Percentiles rank a stretch among this genome's conserved stretches.
phyloP scores from a whole-genome alignment of 169 alveolate genomes.

The Plasmodium coatneyi region DNA sequence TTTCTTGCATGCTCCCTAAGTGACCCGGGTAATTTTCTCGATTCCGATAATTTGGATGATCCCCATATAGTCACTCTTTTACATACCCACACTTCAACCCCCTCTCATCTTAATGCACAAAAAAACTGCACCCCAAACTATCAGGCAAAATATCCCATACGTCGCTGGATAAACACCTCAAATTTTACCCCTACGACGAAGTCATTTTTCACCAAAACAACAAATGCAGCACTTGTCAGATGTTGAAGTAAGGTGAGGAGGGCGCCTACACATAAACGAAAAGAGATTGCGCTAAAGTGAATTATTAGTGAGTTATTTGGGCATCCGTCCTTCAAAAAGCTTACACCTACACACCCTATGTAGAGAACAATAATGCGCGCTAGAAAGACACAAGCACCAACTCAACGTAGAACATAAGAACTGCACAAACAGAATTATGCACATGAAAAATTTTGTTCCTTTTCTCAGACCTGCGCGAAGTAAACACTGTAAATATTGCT shows the following conservation, averaged over 20 bases:
- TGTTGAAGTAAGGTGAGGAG: constrained; percentile 34
- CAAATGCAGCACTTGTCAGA: constrained; percentile 31
- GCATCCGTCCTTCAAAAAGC: not conserved
- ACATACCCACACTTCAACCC: not conserved
- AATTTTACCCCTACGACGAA: constrained; percentile 38
- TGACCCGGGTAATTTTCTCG: constrained; percentile 40
- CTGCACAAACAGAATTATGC: not conserved
- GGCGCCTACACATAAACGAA: not conserved
- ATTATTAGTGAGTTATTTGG: not conserved
- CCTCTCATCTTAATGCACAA: not conserved
- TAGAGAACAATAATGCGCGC: not conserved
- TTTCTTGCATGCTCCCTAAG: constrained; percentile 42
- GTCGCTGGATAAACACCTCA: constrained; percentile 26
- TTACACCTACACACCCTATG: not conserved
- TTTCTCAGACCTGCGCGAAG: constrained; percentile 64
- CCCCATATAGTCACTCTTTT: not conserved
- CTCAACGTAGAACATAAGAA: not conserved
- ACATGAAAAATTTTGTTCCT: not conserved
- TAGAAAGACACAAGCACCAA: not conserved
- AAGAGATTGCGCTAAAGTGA: not conserved
- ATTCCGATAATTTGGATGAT: not conserved
- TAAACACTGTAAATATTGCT: constrained; percentile 53
- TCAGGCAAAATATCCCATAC: constrained; percentile 30
- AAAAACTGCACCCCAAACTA: constrained; percentile 10
- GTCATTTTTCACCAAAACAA: constrained; percentile 25